Evolutionary conservation across 176 grass and related monocot species (phyloP), one percentile per base, ranked within the genome.

Genomic region (Zizania latifolia): DNA sequence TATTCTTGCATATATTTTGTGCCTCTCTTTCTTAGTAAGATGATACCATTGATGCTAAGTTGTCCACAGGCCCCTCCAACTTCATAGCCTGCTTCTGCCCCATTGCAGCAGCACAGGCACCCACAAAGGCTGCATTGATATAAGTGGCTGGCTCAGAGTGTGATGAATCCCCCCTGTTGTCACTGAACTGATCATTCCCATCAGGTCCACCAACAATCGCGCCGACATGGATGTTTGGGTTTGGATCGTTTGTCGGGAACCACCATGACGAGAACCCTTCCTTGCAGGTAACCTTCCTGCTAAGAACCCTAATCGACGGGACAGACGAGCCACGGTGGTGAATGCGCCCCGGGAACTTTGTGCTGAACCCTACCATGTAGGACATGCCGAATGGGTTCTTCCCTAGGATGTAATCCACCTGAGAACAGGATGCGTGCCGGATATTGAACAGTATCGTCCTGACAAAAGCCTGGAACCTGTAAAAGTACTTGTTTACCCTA

Each of bases 361-460:
- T 24, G 22, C 85, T 54, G 33, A 68, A 91, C 11, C 85, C 85
- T 0, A 63, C 76, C 85, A 88, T 82, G 85, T 88, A 91, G 4
- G 81, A 85, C 58, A 78, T 66, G 19, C 78, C 32, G 62, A 50
- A 30, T 0, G 89, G 89, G 45, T 88, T 91, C 24, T 88, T 68
- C 14, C 81, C 85, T 1, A 88, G 77, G 63, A 88, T 91, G 78
- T 91, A 85, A 63, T 91, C 77, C 21, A 85, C 85, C 89, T 88
- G 81, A 61, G 22, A 81, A 26, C 15, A 0, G 1, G 9, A 72
- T 54, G 17, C 1, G 16, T 43, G 31, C 19, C 3, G 1, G 56
- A 58, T 45, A 0, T 8, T 45, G 43, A 35, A 65, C 29, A 71
- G 23, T 56, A 4, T 14, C 21, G 33, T 62, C 22, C 12, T 10